Evolutionary conservation across 2,329 filamentous ascomycete species (phyloP), one percentile per base, ranked within the genome.

Genomic region (Pseudocercospora macadamiae): DNA sequence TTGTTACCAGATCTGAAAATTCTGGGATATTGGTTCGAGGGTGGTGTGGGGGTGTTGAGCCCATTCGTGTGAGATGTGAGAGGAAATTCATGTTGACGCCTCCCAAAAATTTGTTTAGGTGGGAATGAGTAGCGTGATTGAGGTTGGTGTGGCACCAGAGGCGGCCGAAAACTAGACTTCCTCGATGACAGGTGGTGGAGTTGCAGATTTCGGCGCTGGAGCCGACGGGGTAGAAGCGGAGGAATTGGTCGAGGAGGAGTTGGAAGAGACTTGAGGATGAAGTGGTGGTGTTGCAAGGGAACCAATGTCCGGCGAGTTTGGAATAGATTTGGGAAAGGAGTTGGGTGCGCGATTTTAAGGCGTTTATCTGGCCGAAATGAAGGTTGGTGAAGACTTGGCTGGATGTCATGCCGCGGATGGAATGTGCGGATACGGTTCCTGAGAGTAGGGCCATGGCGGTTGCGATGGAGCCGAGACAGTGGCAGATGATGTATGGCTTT

Each of bases 381-480:
- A 47, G 16, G 42, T 47, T 47, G 9, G 42, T 47, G 19, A 47
- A 26, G 7, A 47, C 42, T 16, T 47, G 42, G 19, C 42, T 47
- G 5, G 19, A 23, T 16, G 42, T 47, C 42, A 47, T 47, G 1
- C 42, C 42, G 1, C 16, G 9, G n/a, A 47, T 23, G 18, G 19
- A 23, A 3, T 21, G 19, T 2, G 18, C 42, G 21, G 19, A 16
- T 16, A 47, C 42, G n/a, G 42, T 19, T 19, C 42, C 42, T n/a
- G 82, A 82, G 0, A 77, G 75, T 45, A 76, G 70, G 39, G 81
- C 80, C 74, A 88, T 88, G 64, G 81, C 75, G 72, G 84, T 78
- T 1, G 85, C 83, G 0, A 88, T 83, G 42, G 83, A 82, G 23
- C 86, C 86, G 78, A 86, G 83, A 71, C 86, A 89, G 72, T 89